A percentile compares a stretch with the other conserved stretches of the same genome.
Conservation (phyloP, 2,329 filamentous ascomycete genomes). For the Teratosphaeria nubilosa region DNA sequence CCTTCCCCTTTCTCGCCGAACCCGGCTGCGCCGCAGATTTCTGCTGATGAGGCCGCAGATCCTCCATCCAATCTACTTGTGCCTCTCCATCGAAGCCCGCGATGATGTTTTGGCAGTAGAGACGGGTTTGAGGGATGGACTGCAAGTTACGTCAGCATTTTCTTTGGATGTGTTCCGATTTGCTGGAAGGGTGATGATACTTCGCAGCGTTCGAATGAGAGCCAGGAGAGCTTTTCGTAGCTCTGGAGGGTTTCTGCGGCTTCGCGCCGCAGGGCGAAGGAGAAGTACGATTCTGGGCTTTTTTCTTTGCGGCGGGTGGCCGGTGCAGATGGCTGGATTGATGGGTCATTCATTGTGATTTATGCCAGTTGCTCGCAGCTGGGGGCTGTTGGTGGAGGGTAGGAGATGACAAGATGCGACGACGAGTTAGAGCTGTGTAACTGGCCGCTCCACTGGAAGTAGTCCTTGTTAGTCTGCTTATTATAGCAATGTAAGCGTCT, state of each 20-base stretch:
- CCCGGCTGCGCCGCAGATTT: conserved; percentile 4
- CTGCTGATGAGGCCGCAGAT: conserved; percentile 15
- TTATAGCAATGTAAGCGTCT: too few relatives aligned
- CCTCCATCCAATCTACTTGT: conserved; percentile 15
- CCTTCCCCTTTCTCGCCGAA: conserved; percentile 15
- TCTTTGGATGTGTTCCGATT: neutral
- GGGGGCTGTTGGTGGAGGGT: too few relatives aligned
- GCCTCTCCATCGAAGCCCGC: conserved; percentile 18
- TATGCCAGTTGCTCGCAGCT: too few relatives aligned
- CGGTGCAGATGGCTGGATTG: too few relatives aligned
- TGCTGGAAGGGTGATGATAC: conserved; percentile 4
- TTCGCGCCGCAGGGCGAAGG: conserved; percentile 12
- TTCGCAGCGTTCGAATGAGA: conserved; percentile 18
- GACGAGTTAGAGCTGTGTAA: neutral
- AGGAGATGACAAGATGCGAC: neutral
- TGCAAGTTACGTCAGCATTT: conserved; percentile 2
- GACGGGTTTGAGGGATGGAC: conserved; percentile 24
- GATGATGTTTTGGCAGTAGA: conserved; percentile 22
- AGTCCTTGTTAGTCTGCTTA: too few relatives aligned
- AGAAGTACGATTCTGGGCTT: conserved; percentile 19
- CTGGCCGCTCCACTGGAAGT: neutral
- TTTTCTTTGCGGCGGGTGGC: neutral
- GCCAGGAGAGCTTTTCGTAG: conserved; percentile 24
- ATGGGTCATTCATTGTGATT: too few relatives aligned
- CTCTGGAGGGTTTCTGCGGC: conserved; percentile 21